Base-by-base conservation (phyloP, 1,284 basidiomycete genomes). In the Microbotryum silenes-acaulis region DNA sequence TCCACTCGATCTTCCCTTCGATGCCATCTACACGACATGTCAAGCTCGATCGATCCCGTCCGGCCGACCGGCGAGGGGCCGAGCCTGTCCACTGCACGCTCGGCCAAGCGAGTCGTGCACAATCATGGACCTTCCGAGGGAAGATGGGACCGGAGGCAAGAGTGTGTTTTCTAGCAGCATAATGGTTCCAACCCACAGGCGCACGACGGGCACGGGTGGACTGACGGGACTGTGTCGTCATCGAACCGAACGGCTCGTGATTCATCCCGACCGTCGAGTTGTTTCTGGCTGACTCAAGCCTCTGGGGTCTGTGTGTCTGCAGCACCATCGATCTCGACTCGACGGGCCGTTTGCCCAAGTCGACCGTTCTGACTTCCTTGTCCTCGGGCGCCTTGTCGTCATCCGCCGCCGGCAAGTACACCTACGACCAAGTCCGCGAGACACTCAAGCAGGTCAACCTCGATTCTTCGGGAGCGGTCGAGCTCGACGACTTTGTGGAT, bases 401-500 rank as follows among this genome's bases (percentile, higher is more conserved):
- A 4, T 85, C 92, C 73, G 75, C 82, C 23, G 82, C 81, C 37
- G 90, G 90, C 60, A 84, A 91, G 73, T 79, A 78, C 42, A 89
- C 88, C n/a, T 96, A 96, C 72, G 92, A 97, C 79, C 81, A 85
- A 60, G 91, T 87, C 7, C 80, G 81, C 67, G 81, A 82, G 76
- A 97, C 93, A 0, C 80, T 99, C 75, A 99, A 99, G 79, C 83
- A 87, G 69, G 93, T 97, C 74, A 88, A 87, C 68, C 84, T 97
- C 50, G 94, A 98, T 74, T 87, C 94, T 8, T 91, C 88, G 71
- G 96, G 96, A 45, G 90, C 92, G 74, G 86, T 99, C 62, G 96
- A 97, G 77, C 79, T 98, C 62, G 96, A 98, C 70, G 94, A 98
- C 76, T 98, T 92, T 85, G 92, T 98, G 54, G 91, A 94, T 86